phyloP scores from a whole-genome alignment of 176 grass and related monocot species.

The Aegilops longissima region DNA sequence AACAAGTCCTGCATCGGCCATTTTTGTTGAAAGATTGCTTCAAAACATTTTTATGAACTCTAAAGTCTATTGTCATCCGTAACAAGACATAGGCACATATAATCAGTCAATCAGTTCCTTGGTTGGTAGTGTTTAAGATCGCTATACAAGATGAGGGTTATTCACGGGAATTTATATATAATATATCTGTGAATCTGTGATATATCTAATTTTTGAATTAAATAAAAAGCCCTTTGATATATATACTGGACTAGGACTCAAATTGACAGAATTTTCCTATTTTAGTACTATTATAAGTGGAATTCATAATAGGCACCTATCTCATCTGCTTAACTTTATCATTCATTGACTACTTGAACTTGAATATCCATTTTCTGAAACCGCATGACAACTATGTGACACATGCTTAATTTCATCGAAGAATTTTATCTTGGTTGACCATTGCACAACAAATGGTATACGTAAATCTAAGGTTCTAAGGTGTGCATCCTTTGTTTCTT shows the following conservation, averaged over 20 bases:
- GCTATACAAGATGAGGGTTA: background rate
- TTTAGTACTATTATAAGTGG: background rate
- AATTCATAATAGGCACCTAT: conserved; percentile 1
- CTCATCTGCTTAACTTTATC: background rate
- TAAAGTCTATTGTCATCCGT: background rate
- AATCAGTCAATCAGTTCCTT: background rate
- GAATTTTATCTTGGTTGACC: background rate
- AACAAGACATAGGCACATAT: background rate
- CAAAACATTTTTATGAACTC: background rate
- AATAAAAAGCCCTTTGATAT: background rate
- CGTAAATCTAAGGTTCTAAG: background rate
- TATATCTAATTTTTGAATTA: too few species aligned
- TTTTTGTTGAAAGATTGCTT: background rate
- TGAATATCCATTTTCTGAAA: background rate
- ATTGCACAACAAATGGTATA: conserved; percentile 6
- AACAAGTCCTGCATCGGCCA: background rate
- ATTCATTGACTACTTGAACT: background rate
- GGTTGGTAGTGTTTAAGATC: background rate
- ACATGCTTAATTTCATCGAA: conserved; percentile 11
- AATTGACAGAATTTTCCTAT: background rate
- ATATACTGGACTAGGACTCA: background rate
- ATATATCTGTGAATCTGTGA: background rate
- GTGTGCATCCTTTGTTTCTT: background rate
- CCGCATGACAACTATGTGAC: background rate
- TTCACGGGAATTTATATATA: background rate